These are phyloP conservation scores for Cutaneotrichosporon sp. DNA, from an alignment of 1,284 basidiomycete species.

Conservation along the genomic window DNA sequence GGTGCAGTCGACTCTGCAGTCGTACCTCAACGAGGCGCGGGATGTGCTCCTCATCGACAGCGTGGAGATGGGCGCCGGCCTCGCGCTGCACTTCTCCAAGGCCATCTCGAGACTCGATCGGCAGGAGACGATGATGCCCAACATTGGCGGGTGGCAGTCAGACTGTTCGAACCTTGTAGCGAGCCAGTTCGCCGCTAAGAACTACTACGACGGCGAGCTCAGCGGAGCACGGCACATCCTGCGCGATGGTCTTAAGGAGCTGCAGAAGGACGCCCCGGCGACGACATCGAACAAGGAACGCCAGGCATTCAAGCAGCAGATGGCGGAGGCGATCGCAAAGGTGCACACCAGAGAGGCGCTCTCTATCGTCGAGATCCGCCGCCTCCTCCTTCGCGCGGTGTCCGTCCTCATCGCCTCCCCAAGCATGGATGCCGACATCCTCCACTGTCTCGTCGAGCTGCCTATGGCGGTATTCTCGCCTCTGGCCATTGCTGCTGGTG, in stretches of 20 bases:
- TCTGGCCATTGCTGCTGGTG: conserved; percentile 74
- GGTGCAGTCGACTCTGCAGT: conserved; percentile 82
- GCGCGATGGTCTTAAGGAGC: conserved; percentile 27
- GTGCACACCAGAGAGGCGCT: conserved; percentile 67
- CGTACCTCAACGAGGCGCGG: conserved; percentile 72
- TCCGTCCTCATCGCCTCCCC: conserved; percentile 68
- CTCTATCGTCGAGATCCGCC: conserved; percentile 72
- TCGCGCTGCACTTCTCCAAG: conserved; percentile 79
- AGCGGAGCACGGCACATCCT: conserved; percentile 68
- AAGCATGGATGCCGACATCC: conserved; percentile 76
- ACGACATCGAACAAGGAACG: conserved; percentile 59
- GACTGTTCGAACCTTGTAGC: conserved; percentile 72
- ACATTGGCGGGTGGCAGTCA: conserved; percentile 50
- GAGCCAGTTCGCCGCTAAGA: conserved; percentile 77
- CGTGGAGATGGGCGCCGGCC: conserved; percentile 80
- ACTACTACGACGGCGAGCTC: conserved; percentile 79
- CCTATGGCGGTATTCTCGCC: conserved; percentile 89
- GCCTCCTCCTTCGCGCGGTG: conserved; percentile 81
- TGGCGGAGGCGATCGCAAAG: conserved; percentile 63
- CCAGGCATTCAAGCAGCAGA: conserved; percentile 62
- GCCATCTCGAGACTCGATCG: conserved; percentile 71
- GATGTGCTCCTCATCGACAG: conserved; percentile 62
- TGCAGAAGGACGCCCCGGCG: conserved; percentile 61
- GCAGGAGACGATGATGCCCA: conserved; percentile 56
- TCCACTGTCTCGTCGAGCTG: conserved; percentile 81